Base-by-base conservation (phyloP, 108 stramenopile genomes). In the Epithemia pelagica region DNA sequence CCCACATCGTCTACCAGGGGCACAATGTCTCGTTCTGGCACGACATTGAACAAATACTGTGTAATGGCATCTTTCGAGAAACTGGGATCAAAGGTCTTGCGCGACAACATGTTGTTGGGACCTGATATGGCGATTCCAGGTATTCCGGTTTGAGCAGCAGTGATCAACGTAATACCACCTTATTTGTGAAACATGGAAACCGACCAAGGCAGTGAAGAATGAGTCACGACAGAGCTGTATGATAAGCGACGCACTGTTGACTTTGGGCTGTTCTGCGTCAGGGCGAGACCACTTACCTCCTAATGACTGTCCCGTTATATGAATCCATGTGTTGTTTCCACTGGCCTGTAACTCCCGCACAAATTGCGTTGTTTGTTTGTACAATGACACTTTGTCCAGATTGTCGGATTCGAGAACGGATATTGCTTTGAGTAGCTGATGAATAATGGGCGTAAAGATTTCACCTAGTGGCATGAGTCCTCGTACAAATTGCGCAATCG, bases 101-200 rank as follows among this genome's bases (percentile, higher is more conserved):
- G 65, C 32, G 82, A 67, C 0, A 92, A 62, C 65, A 66, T 62
- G 15, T 84, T 81, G 53, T 85, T 85, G 10, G 82, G 79, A 27
- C 88, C 91, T 18, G 86, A 87, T 0, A 92, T 66, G 2, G 73
- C 84, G 21, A 92, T 72, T 0, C 85, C 78, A 23, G 73, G 82
- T 22, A 79, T 68, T 25, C 67, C 67, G 7, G 83, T 71, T 72
- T 89, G 88, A 28, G 91, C 91, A 10, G 84, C 91, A 58, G 86
- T 82, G 2, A 92, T 89, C 19, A 92, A 82, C 19, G 91, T 82
- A 19, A 92, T 52, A 8, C 91, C 90, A 20, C 89, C 89, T 53
- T 84, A n/a, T n/a, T 46, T 46, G 37, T 46, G 37, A 46, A 46
- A 10, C 37, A 46, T 10, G 37, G 37, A n/a, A n/a, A n/a, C n/a